phyloP scores from a whole-genome alignment of 139 green algal species.

The Zygnema cylindricum region DNA sequence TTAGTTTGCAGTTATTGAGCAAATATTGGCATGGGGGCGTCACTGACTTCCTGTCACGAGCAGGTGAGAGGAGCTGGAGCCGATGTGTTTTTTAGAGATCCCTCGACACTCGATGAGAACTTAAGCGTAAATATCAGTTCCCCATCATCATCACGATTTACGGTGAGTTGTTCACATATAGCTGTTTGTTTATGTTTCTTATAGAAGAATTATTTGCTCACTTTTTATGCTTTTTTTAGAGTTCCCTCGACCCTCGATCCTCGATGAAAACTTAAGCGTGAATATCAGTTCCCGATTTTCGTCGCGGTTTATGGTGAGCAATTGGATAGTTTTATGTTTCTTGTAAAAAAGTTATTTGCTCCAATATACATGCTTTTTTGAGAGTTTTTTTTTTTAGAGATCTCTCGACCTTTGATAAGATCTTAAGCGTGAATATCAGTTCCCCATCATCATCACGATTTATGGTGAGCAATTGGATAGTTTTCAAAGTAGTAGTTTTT shows the following conservation, averaged over 20 bases:
- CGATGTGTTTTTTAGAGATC: constrained; percentile 74
- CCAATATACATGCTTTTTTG: too few species aligned
- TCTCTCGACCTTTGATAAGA: constrained; percentile 84
- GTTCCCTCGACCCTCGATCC: constrained; percentile 78
- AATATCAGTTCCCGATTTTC: constrained; percentile 86
- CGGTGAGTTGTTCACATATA: constrained; percentile 4
- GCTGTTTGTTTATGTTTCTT: neutral
- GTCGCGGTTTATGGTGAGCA: constrained; percentile 71
- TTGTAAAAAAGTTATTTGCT: too few species aligned
- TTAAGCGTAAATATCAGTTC: constrained; percentile 91
- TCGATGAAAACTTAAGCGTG: constrained; percentile 93
- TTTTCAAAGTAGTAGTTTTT: neutral
- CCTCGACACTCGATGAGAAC: constrained; percentile 85
- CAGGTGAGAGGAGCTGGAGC: constrained; percentile 53
- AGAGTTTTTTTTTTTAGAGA: constrained; percentile 80
- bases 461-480: constrained; percentile 40
- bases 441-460: constrained; percentile 85
- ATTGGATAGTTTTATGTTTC: too few species aligned
- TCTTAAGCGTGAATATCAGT: constrained; percentile 89
- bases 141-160: constrained; percentile 80
- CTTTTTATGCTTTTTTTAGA: too few species aligned
- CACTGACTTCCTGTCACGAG: too few species aligned
- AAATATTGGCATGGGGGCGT: too few species aligned
- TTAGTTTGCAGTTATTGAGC: too few species aligned
- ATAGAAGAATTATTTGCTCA: too few species aligned